Evolutionary conservation across 2,329 filamentous ascomycete genomes (phyloP).

Genomic region (Arthrobotrys megalospora): DNA sequence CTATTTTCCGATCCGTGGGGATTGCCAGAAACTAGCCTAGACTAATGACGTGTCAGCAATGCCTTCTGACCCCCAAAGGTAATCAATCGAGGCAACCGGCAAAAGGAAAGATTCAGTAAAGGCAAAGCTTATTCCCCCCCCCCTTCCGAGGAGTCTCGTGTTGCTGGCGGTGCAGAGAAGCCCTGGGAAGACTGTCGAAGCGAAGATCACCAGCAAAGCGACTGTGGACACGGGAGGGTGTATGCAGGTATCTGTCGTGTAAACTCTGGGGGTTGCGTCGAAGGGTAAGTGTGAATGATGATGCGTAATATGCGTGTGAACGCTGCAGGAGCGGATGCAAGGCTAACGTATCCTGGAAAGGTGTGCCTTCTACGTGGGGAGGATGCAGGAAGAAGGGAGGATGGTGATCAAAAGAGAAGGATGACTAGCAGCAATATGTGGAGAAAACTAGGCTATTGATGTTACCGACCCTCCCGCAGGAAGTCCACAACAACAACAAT

Average conservation of each 20-base stretch:
- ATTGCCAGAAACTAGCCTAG: constrained; percentile 64
- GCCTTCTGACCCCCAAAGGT: constrained; percentile 60
- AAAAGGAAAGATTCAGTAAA: constrained; percentile 58
- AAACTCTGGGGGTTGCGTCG: constrained; percentile 53
- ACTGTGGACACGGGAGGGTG: constrained; percentile 53
- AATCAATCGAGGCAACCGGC: constrained; percentile 59
- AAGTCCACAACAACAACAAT: constrained; percentile 58
- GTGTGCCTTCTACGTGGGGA: constrained; percentile 60
- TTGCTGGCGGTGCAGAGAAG: constrained; percentile 61
- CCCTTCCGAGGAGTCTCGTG: constrained; percentile 51
- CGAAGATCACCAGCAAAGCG: constrained; percentile 61
- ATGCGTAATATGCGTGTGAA: constrained; percentile 61
- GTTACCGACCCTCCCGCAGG: constrained; percentile 50
- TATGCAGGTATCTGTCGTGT: constrained; percentile 61
- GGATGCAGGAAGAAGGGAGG: constrained; percentile 60
- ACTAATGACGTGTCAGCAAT: constrained; percentile 61
- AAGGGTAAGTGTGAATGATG: constrained; percentile 54
- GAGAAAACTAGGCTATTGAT: constrained; percentile 54
- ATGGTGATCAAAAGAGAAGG: constrained; percentile 58
- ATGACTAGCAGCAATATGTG: constrained; percentile 57
- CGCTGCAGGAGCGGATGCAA: constrained; percentile 60
- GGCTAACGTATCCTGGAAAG: constrained; percentile 61
- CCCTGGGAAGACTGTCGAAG: constrained; percentile 60
- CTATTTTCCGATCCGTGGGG: constrained; percentile 66
- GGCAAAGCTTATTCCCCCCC: constrained; percentile 55